These are phyloP conservation scores for Rhodamnia argentea DNA, from an alignment of 345 rosid species.

Conservation along the genomic window DNA sequence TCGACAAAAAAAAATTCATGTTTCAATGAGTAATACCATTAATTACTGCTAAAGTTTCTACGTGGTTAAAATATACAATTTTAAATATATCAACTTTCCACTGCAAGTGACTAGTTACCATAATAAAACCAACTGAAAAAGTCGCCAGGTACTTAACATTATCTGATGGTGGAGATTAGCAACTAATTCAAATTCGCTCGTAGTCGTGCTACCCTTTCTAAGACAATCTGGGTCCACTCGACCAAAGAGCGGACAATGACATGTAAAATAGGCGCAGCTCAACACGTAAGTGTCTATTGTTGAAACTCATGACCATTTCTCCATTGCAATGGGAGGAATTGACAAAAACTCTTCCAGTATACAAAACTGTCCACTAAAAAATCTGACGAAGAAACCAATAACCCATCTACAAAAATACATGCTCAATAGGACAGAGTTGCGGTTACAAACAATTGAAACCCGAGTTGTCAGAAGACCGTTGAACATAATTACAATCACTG, in stretches of 20 bases:
- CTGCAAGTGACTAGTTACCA: neutral
- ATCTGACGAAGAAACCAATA: neutral
- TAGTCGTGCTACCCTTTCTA: neutral
- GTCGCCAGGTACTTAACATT: neutral
- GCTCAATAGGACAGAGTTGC: neutral
- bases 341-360: neutral
- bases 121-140: neutral
- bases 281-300: neutral
- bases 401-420: neutral
- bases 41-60: neutral
- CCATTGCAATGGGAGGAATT: neutral
- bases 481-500: neutral
- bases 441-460: neutral
- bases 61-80: neutral
- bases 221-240: neutral
- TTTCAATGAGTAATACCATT: neutral
- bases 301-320: neutral
- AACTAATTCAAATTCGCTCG: neutral
- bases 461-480: neutral
- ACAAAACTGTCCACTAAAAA: neutral
- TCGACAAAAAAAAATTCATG: neutral
- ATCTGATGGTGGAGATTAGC: neutral
- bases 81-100: neutral
- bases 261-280: neutral
- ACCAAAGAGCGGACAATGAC: neutral